These are phyloP conservation scores for Dendrobium officinale DNA, from an alignment of 106 monocot genomes.

Conservation along the genomic window DNA sequence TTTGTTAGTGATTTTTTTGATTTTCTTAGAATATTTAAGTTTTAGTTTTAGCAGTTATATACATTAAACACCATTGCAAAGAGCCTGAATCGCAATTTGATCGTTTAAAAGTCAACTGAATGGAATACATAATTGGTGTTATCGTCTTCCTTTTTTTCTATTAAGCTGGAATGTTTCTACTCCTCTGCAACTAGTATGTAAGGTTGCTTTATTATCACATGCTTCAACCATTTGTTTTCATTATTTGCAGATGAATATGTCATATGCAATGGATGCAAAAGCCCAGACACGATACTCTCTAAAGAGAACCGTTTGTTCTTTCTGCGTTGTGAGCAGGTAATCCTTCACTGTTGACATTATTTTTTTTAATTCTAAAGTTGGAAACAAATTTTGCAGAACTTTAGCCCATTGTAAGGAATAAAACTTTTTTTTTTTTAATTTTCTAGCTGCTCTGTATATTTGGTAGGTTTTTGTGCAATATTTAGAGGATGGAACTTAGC, in stretches of 20 bases:
- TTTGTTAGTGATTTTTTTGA: too few relatives aligned
- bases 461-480: too few relatives aligned
- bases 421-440: too few relatives aligned
- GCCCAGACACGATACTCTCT: constrained; percentile 79
- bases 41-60: too few relatives aligned
- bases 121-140: background rate
- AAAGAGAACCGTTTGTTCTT: constrained; percentile 95
- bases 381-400: background rate
- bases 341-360: background rate
- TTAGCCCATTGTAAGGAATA: too few relatives aligned
- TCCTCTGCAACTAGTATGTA: background rate
- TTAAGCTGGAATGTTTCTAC: background rate
- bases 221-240: background rate
- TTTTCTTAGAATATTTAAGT: too few relatives aligned
- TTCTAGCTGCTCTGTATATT: too few relatives aligned
- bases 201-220: background rate
- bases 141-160: background rate
- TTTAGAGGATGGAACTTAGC: too few relatives aligned
- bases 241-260: constrained; percentile 80
- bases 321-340: constrained; percentile 89
- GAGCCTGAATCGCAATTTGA: background rate
- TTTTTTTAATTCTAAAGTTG: background rate
- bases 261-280: constrained; percentile 95
- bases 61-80: background rate
- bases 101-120: background rate